Percentiles rank a stretch among this genome's conserved stretches.
Conservation (phyloP, 345 rosid genomes). For the Rhizophora apiculata region DNA sequence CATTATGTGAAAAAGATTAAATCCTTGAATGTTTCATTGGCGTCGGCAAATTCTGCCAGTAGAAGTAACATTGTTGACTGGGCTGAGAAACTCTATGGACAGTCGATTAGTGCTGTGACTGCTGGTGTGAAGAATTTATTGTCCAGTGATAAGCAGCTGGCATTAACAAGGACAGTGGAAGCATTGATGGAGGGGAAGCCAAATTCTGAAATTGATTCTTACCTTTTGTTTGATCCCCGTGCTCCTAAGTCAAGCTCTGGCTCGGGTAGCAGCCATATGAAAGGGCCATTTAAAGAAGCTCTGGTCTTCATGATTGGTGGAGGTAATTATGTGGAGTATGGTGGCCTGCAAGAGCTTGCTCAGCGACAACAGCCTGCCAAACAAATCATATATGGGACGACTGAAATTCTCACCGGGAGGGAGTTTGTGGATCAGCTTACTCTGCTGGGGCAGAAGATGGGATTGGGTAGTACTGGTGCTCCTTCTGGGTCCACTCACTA, state of each 20-base stretch:
- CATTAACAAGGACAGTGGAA: constrained; percentile 83
- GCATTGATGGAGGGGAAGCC: constrained; percentile 93
- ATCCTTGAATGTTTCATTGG: constrained; percentile 80
- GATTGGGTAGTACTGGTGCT: constrained; percentile 45
- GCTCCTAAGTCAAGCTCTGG: constrained; percentile 78
- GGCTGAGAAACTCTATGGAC: constrained; percentile 97
- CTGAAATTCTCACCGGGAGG: constrained; percentile 80
- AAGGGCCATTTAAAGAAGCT: constrained; percentile 94
- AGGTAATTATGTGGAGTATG: constrained; percentile 92
- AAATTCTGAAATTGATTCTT: constrained; percentile 88
- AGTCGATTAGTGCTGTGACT: constrained; percentile 88
- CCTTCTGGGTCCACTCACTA: constrained; percentile 20
- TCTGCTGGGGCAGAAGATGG: constrained; percentile 92
- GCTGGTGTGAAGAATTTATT: constrained; percentile 96
- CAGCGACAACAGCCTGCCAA: constrained; percentile 80
- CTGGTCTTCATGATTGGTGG: constrained; percentile 97
- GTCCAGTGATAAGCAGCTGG: constrained; percentile 82
- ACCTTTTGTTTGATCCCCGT: constrained; percentile 82
- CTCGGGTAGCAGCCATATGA: constrained; percentile 55
- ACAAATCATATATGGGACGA: constrained; percentile 85
- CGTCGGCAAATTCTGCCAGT: constrained; percentile 86
- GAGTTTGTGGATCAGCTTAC: constrained; percentile 94
- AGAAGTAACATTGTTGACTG: constrained; percentile 97
- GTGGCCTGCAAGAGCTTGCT: constrained; percentile 87
- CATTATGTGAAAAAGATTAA: constrained; percentile 96